Conservation (phyloP, 768 basidiomycete species). For the Suillus cothurnatus region DNA sequence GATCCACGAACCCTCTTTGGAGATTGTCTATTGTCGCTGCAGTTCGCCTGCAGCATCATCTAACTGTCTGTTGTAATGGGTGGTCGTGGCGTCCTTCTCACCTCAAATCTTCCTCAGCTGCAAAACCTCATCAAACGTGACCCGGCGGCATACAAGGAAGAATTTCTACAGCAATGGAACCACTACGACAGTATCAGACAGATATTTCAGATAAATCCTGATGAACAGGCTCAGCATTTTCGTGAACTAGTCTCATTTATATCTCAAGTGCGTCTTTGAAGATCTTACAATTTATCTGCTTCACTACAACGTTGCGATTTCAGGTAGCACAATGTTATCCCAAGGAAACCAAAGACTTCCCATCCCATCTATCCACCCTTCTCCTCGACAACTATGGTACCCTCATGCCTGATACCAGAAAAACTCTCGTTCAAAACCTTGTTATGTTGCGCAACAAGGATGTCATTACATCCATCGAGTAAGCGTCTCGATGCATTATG, state of each 20-base stretch:
- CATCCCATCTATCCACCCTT: constrained; percentile 74
- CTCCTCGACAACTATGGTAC: constrained; percentile 78
- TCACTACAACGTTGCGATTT: neutral
- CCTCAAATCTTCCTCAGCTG: constrained; percentile 90
- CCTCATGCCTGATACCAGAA: constrained; percentile 80
- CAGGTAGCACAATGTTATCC: constrained; percentile 95
- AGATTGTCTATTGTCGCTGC: neutral
- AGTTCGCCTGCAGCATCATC: neutral
- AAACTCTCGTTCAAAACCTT: constrained; percentile 84
- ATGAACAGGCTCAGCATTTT: constrained; percentile 84
- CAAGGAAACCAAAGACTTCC: constrained; percentile 84
- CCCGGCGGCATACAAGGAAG: constrained; percentile 87
- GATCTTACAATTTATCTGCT: neutral
- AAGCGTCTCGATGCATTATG: constrained; percentile 30
- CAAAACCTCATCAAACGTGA: constrained; percentile 98
- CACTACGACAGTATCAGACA: constrained; percentile 88
- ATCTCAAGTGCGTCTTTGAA: constrained; percentile 59
- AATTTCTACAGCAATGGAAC: constrained; percentile 96
- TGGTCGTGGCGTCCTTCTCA: constrained; percentile 74
- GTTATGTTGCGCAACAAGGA: constrained; percentile 93
- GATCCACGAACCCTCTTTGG: neutral
- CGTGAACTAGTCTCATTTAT: constrained; percentile 90
- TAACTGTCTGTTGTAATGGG: neutral
- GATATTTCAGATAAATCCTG: constrained; percentile 81
- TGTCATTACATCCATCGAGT: constrained; percentile 93